Conservation (phyloP, 148 eudicot genomes). For the Linanthus parryae region DNA sequence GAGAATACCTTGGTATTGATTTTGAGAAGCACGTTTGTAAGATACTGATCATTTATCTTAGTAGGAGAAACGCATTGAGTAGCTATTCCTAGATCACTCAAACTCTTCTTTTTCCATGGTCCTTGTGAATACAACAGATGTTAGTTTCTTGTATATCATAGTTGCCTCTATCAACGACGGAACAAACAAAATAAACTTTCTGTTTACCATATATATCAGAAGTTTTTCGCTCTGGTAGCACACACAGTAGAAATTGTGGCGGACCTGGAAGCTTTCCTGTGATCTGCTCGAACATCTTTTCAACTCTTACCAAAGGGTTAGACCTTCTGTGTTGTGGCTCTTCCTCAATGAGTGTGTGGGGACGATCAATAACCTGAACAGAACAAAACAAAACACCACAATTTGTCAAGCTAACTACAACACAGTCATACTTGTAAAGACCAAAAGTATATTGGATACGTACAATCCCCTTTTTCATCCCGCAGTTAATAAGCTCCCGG, state of each 20-base stretch:
- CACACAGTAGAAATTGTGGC: conserved; percentile 77
- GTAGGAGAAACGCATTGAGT: conserved; percentile 82
- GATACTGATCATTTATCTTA: conserved; percentile 78
- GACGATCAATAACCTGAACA: conserved; percentile 56
- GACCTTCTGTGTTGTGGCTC: conserved; percentile 45
- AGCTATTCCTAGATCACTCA: conserved; percentile 58
- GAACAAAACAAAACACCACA: conserved; percentile 6
- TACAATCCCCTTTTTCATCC: conserved; percentile 77
- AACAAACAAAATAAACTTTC: background rate
- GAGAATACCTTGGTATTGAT: conserved; percentile 75
- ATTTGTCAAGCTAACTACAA: conserved; percentile 4
- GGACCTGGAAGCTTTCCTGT: conserved; percentile 68
- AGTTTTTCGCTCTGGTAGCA: conserved; percentile 72
- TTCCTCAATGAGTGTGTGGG: conserved; percentile 71
- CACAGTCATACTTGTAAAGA: background rate
- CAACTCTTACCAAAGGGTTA: conserved; percentile 61
- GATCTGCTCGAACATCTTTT: conserved; percentile 67
- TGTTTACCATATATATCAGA: conserved; percentile 72
- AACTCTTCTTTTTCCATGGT: conserved; percentile 90
- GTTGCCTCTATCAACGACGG: background rate
- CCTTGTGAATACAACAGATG: conserved; percentile 28
- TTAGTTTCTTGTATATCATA: background rate
- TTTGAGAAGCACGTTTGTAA: conserved; percentile 86
- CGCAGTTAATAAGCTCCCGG: conserved; percentile 61
- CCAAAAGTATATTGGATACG: conserved; percentile 8